These are phyloP conservation scores for Earliella scabrosa DNA, from an alignment of 1,284 basidiomycete species.

Conservation along the genomic window DNA sequence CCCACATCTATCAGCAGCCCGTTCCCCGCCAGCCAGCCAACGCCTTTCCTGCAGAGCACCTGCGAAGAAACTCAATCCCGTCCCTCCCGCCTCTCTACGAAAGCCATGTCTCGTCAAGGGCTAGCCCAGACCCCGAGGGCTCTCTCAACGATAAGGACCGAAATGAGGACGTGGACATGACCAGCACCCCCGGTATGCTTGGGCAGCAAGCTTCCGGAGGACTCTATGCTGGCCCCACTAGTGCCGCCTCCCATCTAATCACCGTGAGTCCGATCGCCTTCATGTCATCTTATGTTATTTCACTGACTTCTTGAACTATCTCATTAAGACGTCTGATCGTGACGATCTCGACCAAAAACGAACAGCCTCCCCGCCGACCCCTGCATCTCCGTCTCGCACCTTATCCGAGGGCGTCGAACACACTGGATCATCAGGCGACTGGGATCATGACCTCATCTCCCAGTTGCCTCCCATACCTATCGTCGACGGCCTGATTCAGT, in stretches of 20 bases:
- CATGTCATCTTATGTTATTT: background rate
- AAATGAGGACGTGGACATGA: slow-evolving; percentile 18
- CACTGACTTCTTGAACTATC: slow-evolving; percentile 4
- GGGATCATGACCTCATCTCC: slow-evolving; percentile 71
- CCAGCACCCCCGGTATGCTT: slow-evolving; percentile 61
- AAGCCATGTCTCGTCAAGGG: slow-evolving; percentile 1
- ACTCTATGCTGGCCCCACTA: slow-evolving; percentile 75
- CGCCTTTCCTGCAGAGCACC: slow-evolving; percentile 11
- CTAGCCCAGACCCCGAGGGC: slow-evolving; percentile 16
- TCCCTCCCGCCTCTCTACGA: slow-evolving; percentile 13
- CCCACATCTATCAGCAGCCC: slow-evolving; percentile 54
- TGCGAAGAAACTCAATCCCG: slow-evolving; percentile 7
- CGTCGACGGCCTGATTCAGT: slow-evolving; percentile 71
- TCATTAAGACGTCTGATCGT: slow-evolving; percentile 27
- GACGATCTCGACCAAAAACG: slow-evolving; percentile 49
- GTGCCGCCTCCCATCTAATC: slow-evolving; percentile 67
- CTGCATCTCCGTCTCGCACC: slow-evolving; percentile 23
- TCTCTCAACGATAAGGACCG: slow-evolving; percentile 43
- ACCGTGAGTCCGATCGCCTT: slow-evolving; percentile 45
- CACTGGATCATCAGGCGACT: slow-evolving; percentile 32
- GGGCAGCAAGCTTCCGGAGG: slow-evolving; percentile 66
- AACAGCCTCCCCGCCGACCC: slow-evolving; percentile 7
- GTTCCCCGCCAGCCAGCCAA: slow-evolving; percentile 6
- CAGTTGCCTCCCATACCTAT: slow-evolving; percentile 65
- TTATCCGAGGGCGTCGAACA: slow-evolving; percentile 29